These are phyloP conservation scores for Lepidium aucheri DNA, from an alignment of 345 rosid species.

Conservation along the genomic window DNA sequence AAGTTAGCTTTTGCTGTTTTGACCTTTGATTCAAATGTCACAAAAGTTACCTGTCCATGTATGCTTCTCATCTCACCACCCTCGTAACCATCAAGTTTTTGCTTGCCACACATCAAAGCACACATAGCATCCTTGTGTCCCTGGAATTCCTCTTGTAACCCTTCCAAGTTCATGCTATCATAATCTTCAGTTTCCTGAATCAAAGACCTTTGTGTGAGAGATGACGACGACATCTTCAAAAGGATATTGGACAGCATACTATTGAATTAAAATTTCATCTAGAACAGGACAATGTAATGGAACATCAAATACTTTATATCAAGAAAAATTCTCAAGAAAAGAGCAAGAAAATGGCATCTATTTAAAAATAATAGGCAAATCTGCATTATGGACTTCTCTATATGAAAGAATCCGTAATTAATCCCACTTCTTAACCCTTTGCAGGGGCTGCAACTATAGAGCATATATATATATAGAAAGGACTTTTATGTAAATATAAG, in stretches of 20 bases:
- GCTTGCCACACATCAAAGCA: constrained; percentile 88
- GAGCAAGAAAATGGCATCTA: neutral
- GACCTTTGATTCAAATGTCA: neutral
- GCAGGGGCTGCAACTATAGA: neutral
- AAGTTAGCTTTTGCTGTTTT: neutral
- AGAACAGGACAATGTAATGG: neutral
- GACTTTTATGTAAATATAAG: no score
- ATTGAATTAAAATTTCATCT: neutral
- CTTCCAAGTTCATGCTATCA: constrained; percentile 57
- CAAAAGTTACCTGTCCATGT: constrained; percentile 70
- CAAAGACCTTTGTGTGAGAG: constrained; percentile 8
- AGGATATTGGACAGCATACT: neutral
- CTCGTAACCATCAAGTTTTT: constrained; percentile 95
- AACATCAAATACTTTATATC: neutral
- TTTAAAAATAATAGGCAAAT: neutral
- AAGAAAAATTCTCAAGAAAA: neutral
- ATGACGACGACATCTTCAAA: neutral
- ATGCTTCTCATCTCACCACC: constrained; percentile 92
- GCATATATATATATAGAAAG: no score
- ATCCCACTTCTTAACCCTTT: neutral
- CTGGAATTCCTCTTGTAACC: constrained; percentile 55
- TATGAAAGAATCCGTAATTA: neutral
- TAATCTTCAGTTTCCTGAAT: constrained; percentile 67
- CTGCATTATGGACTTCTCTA: neutral
- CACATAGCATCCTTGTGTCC: constrained; percentile 96